Percentiles rank a stretch among this genome's conserved stretches.
These are phyloP conservation scores for Zygnema circumcarinatum DNA, from an alignment of 139 green algal genomes.

Conservation along the genomic window DNA sequence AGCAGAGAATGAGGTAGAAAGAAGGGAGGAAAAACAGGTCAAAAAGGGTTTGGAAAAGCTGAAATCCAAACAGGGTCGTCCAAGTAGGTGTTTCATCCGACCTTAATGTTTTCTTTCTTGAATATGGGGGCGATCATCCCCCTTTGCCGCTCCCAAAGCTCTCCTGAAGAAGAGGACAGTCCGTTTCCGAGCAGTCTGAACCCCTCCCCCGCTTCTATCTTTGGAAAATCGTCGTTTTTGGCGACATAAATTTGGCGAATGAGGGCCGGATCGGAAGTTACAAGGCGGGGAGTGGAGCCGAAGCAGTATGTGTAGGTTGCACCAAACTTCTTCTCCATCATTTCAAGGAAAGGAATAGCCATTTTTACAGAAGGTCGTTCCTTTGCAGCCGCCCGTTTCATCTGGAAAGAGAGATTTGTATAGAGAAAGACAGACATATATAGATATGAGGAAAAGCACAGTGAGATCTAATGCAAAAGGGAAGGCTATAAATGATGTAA, in stretches of 20 bases:
- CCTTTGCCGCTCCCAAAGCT: slow-evolving; percentile 25
- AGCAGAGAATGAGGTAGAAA: too few species aligned
- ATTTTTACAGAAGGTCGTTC: background rate
- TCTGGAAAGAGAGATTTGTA: too few species aligned
- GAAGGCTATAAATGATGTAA: too few species aligned
- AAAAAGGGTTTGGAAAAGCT: too few species aligned
- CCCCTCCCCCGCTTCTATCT: background rate
- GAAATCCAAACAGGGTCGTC: too few species aligned
- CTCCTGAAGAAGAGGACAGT: background rate
- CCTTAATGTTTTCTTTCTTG: slow-evolving; percentile 37
- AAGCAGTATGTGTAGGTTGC: slow-evolving; percentile 8
- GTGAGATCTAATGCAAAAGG: too few species aligned
- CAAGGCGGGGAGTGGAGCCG: background rate
- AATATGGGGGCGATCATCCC: slow-evolving; percentile 32
- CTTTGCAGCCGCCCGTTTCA: background rate
- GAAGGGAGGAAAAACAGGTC: too few species aligned
- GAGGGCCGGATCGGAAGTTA: slow-evolving; percentile 5
- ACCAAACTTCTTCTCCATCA: slow-evolving; percentile 6
- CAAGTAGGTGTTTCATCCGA: too few species aligned
- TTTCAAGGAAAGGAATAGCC: background rate
- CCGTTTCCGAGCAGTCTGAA: slow-evolving; percentile 24
- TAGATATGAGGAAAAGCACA: too few species aligned
- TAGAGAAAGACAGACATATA: too few species aligned
- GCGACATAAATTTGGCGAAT: slow-evolving; percentile 17
- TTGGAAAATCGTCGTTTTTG: slow-evolving; percentile 35